phyloP scores from a whole-genome alignment of 257 asterid genomes.

The Petrea volubilis region DNA sequence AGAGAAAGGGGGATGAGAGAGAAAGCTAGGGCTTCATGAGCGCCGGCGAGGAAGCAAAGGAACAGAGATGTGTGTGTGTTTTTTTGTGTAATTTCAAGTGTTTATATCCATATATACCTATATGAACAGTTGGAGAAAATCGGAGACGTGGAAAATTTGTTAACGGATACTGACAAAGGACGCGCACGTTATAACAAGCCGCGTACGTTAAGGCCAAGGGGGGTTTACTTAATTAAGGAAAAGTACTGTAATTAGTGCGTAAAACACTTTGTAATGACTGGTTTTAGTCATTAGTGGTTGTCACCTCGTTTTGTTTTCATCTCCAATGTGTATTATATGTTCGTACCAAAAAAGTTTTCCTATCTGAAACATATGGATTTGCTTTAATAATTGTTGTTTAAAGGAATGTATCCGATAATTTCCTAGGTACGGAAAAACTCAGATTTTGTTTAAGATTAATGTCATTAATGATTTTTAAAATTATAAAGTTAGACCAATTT shows the following conservation, averaged over 20 bases:
- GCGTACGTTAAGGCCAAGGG: conserved; percentile 29
- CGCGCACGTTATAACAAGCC: conserved; percentile 21
- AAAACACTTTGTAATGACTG: conserved; percentile 11
- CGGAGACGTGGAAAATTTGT: not conserved
- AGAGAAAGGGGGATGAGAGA: not conserved
- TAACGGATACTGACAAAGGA: conserved; percentile 24
- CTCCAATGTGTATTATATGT: too few species aligned
- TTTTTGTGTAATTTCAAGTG: conserved; percentile 27
- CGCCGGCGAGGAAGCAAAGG: conserved; percentile 34
- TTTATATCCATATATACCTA: conserved; percentile 6
- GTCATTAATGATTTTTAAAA: too few species aligned
- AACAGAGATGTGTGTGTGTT: conserved; percentile 11
- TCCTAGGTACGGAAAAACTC: too few species aligned
- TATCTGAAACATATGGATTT: too few species aligned
- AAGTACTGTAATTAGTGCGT: not conserved
- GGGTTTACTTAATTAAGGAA: conserved; percentile 15
- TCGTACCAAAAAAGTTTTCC: too few species aligned
- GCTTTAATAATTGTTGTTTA: too few species aligned
- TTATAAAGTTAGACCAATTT: too few species aligned
- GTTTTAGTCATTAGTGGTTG: not conserved
- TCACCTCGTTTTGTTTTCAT: not conserved
- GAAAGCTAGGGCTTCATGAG: conserved; percentile 40
- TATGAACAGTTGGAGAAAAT: conserved; percentile 19
- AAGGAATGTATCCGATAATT: too few species aligned
- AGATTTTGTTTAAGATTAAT: too few species aligned